Conservation (phyloP, 805 yeast species). For the Metschnikowia kunwiensis region DNA sequence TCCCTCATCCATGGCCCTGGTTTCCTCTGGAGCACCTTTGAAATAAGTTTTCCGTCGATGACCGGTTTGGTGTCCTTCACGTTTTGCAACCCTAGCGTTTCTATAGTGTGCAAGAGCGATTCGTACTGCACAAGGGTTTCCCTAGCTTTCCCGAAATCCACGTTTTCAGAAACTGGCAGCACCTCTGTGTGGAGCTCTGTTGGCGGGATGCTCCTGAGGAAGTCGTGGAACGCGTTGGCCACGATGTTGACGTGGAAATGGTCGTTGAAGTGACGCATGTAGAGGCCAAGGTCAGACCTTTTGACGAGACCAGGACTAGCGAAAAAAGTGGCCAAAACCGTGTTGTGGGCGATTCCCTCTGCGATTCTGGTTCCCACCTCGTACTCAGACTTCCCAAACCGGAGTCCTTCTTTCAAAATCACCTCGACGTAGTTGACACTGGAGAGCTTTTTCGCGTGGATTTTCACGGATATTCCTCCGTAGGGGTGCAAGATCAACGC, state of each 20-base stretch:
- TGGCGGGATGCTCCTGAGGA: conserved; percentile 3
- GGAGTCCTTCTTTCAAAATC: conserved; percentile 66
- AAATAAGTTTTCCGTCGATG: conserved; percentile 72
- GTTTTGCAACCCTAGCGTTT: conserved; percentile 32
- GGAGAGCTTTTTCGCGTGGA: conserved; percentile 37
- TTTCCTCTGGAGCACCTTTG: conserved; percentile 48
- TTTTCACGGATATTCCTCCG: conserved; percentile 33
- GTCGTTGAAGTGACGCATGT: conserved; percentile 52
- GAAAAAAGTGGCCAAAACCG: conserved; percentile 21
- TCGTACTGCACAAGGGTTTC: conserved; percentile 27
- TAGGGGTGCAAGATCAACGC: conserved; percentile 51
- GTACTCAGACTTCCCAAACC: conserved; percentile 56
- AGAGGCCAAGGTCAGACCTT: conserved; percentile 60
- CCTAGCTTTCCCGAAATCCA: neutral
- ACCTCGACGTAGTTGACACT: conserved; percentile 43
- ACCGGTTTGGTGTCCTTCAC: conserved; percentile 58
- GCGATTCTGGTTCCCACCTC: conserved; percentile 49
- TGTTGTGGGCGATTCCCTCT: conserved; percentile 9
- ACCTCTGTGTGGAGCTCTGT: conserved; percentile 3
- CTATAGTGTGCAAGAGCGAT: conserved; percentile 30
- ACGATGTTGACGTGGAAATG: conserved; percentile 47
- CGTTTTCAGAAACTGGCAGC: neutral
- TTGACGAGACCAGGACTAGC: conserved; percentile 19
- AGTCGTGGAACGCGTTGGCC: conserved; percentile 35
- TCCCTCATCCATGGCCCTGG: conserved; percentile 87